Base-by-base conservation (phyloP, 2,329 filamentous ascomycete genomes). In the Epichloe scottii region DNA sequence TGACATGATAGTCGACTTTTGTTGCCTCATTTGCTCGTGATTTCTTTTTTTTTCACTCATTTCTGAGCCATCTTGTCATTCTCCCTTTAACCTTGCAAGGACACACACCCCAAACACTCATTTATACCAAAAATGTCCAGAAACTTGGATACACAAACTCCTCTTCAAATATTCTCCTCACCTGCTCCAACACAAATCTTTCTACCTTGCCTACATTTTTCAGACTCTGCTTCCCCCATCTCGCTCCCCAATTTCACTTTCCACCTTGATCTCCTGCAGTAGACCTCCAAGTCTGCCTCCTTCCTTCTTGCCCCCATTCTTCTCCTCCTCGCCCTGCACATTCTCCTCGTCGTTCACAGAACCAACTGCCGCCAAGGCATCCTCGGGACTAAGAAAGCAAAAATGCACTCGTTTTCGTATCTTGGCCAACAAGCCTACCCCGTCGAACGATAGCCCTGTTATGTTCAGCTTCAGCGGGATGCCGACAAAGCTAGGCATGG, bases 141-240 rank as follows among this genome's bases (percentile, higher is more conserved):
- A 94, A 97, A 68, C 90, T 96, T 43, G 93, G 93, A 70, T 95
- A 97, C 55, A 97, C 90, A 70, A 97, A 93, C 67, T 98, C 93
- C 64, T 97, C 93, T 69, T 98, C 93, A 62, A 98, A 97, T 60
- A 98, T 97, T 62, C 89, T 81, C 64, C 91, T 82, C 55, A 98
- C 93, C 69, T 97, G 91, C 66, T 97, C 91, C 53, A 98, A 75
- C 51, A 98, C 89, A 66, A 98, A 98, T 61, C 89, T 86, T 72
- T 98, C 93, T 52, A 98, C 93, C 74, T 98, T 98, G 53, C 93
- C 91, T 47, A 98, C 91, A 66, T 98, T 98, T 75, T 96, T 97
- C 54, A 98, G 71, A 45, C 91, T 93, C 71, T 96, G 91, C 70
- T 93, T 95, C 26, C 89, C 88, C 86, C 84, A 61, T 94, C 89